Evolutionary conservation across 2,329 filamentous ascomycete species (phyloP), one percentile per base, ranked within the genome.

Genomic region (Cercospora sesami): DNA sequence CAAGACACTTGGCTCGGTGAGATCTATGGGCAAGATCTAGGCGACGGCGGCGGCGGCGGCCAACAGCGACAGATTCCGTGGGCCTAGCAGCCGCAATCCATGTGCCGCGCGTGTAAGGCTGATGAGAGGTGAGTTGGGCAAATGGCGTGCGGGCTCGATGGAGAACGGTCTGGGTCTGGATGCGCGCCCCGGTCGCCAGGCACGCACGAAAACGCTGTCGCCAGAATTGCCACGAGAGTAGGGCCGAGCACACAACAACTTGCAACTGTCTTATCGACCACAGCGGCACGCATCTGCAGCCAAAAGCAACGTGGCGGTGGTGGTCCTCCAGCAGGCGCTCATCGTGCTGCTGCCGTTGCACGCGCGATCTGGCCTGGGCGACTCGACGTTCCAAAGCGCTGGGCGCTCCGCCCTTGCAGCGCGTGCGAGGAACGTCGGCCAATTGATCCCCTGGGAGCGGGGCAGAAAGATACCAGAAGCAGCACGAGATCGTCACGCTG

Each of bases 11-110:
- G 53, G 53, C 14, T 31, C 8, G n/a, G 53, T 8, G 53, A 33
- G 53, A 58, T 33, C n/a, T 21, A 58, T n/a, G 23, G 53, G 30
- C 53, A 58, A 58, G 23, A 58, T 58, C 53, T 58, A 58, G 53
- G 53, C 53, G 53, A 33, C 53, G 53, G 53, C 53, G 45, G 45
- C 28, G 28, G 28, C 45, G 45, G 18, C 45, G 45, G 45, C 4
- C 45, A 23, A 42, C 36, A 42, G 36, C 36, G 36, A 42, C 16
- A n/a, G 16, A 42, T 42, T 42, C 36, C 36, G n/a, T 8, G 36
- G 36, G 36, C 36, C 36, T 42, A n/a, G 36, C 36, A 42, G 36
- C 6, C 36, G 36, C 36, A 42, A 42, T 42, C 36, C 36, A 53
- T 53, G 48, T 23, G 48, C 48, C 48, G 26, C 48, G 48, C 48